A percentile compares a stretch with the other conserved stretches of the same genome.
Conservation (phyloP, 1,284 basidiomycete genomes). For the Cutaneotrichosporon sp. region DNA sequence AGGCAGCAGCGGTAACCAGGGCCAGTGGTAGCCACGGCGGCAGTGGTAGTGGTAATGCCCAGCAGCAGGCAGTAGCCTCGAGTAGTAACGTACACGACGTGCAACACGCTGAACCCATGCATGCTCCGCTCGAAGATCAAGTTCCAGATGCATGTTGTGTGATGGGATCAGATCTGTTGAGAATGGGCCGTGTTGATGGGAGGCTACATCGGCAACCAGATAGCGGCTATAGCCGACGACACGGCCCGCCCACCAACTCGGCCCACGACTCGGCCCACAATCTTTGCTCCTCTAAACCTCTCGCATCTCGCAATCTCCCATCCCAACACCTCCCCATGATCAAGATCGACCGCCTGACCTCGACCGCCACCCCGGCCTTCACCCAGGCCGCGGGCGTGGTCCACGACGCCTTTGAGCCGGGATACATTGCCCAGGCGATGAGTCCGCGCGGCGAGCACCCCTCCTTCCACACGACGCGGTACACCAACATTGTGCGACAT, state of each 20-base stretch:
- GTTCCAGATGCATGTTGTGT: too few relatives aligned
- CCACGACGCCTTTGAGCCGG: conserved; percentile 8
- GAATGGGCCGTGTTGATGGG: not conserved
- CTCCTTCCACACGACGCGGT: not conserved
- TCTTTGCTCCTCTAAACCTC: too few relatives aligned
- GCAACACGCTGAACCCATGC: too few relatives aligned
- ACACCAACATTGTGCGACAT: not conserved
- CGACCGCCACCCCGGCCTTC: not conserved
- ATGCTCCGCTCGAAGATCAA: too few relatives aligned
- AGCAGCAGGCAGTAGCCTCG: not conserved
- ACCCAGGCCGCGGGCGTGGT: not conserved
- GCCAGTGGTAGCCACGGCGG: too few relatives aligned
- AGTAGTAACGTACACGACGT: too few relatives aligned
- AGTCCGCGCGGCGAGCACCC: conserved; percentile 1
- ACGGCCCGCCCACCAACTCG: not conserved
- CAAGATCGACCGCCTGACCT: conserved; percentile 5
- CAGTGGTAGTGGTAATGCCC: not conserved
- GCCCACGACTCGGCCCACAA: too few relatives aligned
- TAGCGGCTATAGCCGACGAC: not conserved
- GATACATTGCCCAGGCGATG: conserved; percentile 7
- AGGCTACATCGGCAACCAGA: not conserved
- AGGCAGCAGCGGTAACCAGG: not conserved
- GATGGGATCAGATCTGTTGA: not conserved
- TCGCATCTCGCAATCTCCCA: not conserved
- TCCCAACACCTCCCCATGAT: not conserved